Evolutionary conservation across 768 basidiomycete genomes (phyloP), one percentile per base, ranked within the genome.

Genomic region (Rhizopogon vinicolor): DNA sequence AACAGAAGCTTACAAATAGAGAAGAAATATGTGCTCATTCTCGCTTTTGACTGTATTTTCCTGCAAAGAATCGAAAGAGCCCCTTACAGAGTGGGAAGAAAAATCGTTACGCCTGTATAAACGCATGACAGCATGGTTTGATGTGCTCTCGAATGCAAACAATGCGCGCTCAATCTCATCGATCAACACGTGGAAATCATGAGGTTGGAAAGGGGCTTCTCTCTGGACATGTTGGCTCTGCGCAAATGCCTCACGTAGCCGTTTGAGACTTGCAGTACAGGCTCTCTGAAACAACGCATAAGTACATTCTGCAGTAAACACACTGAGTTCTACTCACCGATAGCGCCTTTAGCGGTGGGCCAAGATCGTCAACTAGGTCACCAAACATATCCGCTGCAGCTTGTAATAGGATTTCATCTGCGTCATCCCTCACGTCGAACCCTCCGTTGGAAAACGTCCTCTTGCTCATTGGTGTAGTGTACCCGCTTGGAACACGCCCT

Each of bases 21-120:
- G 87, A 25, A 95, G 69, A 67, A 96, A 96, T 1, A 97, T 78
- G 54, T 85, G 84, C 62, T 97, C 94, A 60, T 87, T 84, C n/a
- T 88, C 84, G 40, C 73, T 74, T 33, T 77, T 78, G 2, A 77
- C 44, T 13, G 59, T 55, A 40, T 75, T 74, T 1, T 80, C 78
- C 19, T 59, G 53, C 2, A 54, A 60, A 43, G 60, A 63, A 22
- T 18, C 58, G 13, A 48, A 40, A 3, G 72, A 64, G 28, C 31
- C 53, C 19, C 48, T 50, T 44, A 41, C 44, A 42, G 63, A 42
- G 4, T 48, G 25, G 5, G 57, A 42, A 29, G 69, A 62, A 37
- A 67, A 64, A 51, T 81, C 76, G 53, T 76, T 81, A 54, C 75
- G 78, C 57, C 81, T 73, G 63, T 93, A 94, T 14, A 91, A 64